Conservation (phyloP, 1,284 basidiomycete species). For the Salmacisia buchloeana region DNA sequence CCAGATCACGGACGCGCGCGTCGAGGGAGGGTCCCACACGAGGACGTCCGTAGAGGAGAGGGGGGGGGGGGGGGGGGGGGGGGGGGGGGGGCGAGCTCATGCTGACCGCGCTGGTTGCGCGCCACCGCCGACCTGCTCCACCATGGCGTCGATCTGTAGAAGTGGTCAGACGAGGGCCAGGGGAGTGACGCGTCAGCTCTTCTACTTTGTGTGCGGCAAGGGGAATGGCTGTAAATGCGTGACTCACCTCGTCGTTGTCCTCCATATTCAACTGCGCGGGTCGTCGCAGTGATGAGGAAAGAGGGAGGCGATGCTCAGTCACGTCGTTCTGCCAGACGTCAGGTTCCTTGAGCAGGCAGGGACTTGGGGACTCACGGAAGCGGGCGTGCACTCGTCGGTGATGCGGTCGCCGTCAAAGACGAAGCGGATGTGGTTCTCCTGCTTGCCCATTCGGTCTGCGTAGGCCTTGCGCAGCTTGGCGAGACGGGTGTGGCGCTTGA, state of each 20-base stretch:
- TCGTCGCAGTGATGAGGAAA: not conserved
- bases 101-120: not conserved
- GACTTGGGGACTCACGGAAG: constrained; percentile 29
- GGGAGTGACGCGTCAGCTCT: not conserved
- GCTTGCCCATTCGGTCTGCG: constrained; percentile 83
- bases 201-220: too few species aligned
- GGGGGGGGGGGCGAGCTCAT: not conserved
- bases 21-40: not conserved
- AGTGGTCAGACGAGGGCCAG: not conserved
- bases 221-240: too few species aligned
- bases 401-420: constrained; percentile 48
- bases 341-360: not conserved
- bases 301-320: not conserved
- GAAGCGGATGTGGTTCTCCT: constrained; percentile 46
- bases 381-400: constrained; percentile 47
- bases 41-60: not conserved
- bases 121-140: constrained; percentile 44
- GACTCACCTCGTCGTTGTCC: constrained; percentile 34
- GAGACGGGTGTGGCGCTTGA: constrained; percentile 87
- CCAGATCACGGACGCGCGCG: not conserved
- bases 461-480: constrained; percentile 90
- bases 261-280: constrained; percentile 43
- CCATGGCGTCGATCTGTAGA: constrained; percentile 50
- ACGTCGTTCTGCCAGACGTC: not conserved
- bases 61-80: not conserved